Base-by-base conservation (phyloP, 2,329 filamentous ascomycete genomes). In the Ceratocystis smalleyi region DNA sequence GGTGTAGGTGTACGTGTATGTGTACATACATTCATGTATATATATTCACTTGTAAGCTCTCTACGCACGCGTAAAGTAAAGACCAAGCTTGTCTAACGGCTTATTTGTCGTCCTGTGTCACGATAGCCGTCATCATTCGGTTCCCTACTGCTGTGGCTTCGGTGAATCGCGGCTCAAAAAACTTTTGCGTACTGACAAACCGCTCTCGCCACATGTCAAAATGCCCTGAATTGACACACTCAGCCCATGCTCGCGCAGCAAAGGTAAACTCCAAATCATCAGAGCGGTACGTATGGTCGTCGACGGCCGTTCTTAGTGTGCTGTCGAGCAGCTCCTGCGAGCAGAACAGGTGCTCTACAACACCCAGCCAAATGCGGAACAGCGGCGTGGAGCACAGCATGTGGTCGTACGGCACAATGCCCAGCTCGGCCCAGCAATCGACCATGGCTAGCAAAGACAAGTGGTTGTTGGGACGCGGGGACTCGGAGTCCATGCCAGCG, bases 341-440 rank as follows among this genome's bases (percentile, higher is more conserved):
- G 68, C 91, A 86, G 78, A 96, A 99, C 45, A 99, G 80, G 73
- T 95, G 92, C 76, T 99, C 94, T 0, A 91, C 92, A n/a, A 96
- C 95, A 65, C 94, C 94, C 43, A 99, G 82, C 84, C 94, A 96
- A 68, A 99, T 83, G 61, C 94, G 88, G 78, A 99, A 99, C 59
- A 97, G 83, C 77, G 94, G 94, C 47, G 94, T 99, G 63, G 91
- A 96, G 77, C 94, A 99, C 69, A 99, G 95, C 91, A 99, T 99
- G 78, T 99, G 95, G 75, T 99, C 92, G 74, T 99, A 99, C 0
- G 94, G 94, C 59, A 95, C 88, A 70, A 96, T 99, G 43, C 85
- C 88, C 57, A 97, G 81, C 69, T 89, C 89, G 72, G 89, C 94
- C 94, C 94, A 99, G 76, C 92, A 97, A 77, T 99, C 94, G 54